These are phyloP conservation scores for Conidiobolus coronatus DNA, from an alignment of 371 early-diverging fungal species.

Conservation along the genomic window DNA sequence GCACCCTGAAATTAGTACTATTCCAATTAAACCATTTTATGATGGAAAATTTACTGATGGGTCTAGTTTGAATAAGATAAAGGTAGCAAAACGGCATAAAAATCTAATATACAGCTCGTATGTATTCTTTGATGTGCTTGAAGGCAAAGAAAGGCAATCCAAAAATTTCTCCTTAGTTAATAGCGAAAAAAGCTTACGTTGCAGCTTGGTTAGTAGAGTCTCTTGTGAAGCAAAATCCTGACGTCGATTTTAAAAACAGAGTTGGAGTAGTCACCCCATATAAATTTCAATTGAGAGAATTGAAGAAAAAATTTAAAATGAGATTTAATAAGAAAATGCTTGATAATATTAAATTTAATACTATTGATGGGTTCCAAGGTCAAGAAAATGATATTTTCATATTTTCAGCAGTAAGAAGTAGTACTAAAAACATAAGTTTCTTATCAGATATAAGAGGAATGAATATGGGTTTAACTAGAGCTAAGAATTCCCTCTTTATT, in stretches of 20 bases:
- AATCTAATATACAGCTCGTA: constrained; percentile 44
- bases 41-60: constrained; percentile 50
- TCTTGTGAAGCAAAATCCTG: constrained; percentile 26
- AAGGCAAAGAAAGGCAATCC: constrained; percentile 43
- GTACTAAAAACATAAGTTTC: constrained; percentile 66
- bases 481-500: constrained; percentile 69
- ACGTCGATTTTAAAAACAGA: constrained; percentile 34
- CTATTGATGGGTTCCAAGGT: constrained; percentile 96
- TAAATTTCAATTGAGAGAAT: constrained; percentile 53
- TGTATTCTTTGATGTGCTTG: constrained; percentile 43
- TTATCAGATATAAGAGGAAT: constrained; percentile 67
- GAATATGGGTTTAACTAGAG: constrained; percentile 91
- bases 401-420: constrained; percentile 83
- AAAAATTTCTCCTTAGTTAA: constrained; percentile 58
- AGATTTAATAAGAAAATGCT: constrained; percentile 37
- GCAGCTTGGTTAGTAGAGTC: constrained; percentile 42
- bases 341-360: constrained; percentile 73
- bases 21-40: constrained; percentile 72
- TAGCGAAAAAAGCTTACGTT: constrained; percentile 44
- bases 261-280: constrained; percentile 88
- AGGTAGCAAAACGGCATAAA: constrained; percentile 56
- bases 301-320: constrained; percentile 34
- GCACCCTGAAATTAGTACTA: constrained; percentile 78
- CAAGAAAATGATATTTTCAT: constrained; percentile 95
- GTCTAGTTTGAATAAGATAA: constrained; percentile 29